Evolutionary conservation across 768 basidiomycete genomes (phyloP).

Genomic region (Suillus plorans): DNA sequence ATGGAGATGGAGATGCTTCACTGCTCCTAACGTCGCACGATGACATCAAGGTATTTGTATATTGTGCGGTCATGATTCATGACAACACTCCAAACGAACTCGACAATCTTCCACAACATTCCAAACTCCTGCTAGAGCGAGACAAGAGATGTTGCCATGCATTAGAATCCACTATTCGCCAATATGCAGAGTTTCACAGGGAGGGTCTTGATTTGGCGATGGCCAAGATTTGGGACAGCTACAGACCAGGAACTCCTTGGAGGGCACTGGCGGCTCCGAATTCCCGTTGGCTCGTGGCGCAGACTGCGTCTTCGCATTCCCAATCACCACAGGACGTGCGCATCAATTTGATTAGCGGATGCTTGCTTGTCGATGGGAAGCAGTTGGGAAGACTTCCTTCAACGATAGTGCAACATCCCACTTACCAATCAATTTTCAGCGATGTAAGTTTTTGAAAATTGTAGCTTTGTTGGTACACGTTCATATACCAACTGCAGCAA

Average conservation of each 20-base stretch:
- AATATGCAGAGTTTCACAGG: slow-evolving; percentile 2
- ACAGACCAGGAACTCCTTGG: slow-evolving; percentile 27
- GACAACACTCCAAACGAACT: slow-evolving; percentile 22
- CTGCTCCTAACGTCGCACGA: slow-evolving; percentile 17
- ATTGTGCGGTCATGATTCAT: slow-evolving; percentile 26
- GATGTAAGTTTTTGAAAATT: slow-evolving; percentile 11
- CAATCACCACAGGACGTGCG: slow-evolving; percentile 23
- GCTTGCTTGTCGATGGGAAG: slow-evolving; percentile 28
- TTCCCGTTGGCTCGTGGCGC: slow-evolving; percentile 23
- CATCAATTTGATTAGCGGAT: slow-evolving; percentile 24
- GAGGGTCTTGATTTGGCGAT: slow-evolving; percentile 22
- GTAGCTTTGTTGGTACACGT: not conserved
- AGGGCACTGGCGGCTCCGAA: slow-evolving; percentile 7
- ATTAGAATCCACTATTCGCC: slow-evolving; percentile 17
- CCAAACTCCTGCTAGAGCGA: slow-evolving; percentile 24
- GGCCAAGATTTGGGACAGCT: slow-evolving; percentile 20
- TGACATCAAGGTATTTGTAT: slow-evolving; percentile 25
- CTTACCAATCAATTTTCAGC: slow-evolving; percentile 22
- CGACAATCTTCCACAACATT: slow-evolving; percentile 9
- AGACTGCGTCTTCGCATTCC: slow-evolving; percentile 9
- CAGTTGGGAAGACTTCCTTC: slow-evolving; percentile 24
- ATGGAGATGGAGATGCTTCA: slow-evolving; percentile 19
- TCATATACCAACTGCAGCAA: slow-evolving; percentile 16
- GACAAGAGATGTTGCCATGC: slow-evolving; percentile 30
- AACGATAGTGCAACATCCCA: slow-evolving; percentile 16